Percentiles rank a stretch among this genome's conserved stretches.
These are phyloP conservation scores for Tetracladium setigerum DNA, from an alignment of 495 filamentous ascomycete genomes.

Conservation along the genomic window DNA sequence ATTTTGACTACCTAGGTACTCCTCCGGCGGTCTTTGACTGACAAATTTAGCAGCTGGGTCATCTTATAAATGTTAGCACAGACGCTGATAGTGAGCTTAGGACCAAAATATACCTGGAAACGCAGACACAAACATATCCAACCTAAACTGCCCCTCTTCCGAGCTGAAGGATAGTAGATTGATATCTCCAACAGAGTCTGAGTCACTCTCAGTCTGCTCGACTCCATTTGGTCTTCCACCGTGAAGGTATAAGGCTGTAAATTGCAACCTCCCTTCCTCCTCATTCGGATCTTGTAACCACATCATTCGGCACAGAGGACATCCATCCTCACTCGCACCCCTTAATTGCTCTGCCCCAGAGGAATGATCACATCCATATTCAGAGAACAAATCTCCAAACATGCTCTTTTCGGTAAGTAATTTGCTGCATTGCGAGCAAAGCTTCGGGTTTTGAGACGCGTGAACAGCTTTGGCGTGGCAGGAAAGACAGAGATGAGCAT, in stretches of 20 bases:
- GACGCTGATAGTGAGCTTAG: neutral
- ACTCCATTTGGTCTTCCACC: neutral
- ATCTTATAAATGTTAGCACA: neutral
- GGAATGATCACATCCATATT: neutral
- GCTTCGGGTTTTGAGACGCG: neutral
- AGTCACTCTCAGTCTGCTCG: neutral
- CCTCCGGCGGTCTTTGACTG: neutral
- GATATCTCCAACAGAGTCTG: neutral
- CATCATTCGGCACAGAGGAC: slow-evolving; percentile 6
- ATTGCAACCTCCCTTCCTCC: neutral
- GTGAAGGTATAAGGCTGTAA: neutral
- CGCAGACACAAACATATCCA: slow-evolving; percentile 2
- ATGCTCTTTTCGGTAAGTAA: neutral
- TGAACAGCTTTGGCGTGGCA: neutral
- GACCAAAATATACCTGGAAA: neutral
- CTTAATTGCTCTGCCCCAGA: neutral
- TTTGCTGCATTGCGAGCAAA: neutral
- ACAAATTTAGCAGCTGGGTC: slow-evolving; percentile 6
- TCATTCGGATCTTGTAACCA: slow-evolving; percentile 9
- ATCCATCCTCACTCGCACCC: neutral
- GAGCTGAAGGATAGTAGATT: slow-evolving; percentile 1
- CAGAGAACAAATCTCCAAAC: neutral
- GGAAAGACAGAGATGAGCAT: neutral
- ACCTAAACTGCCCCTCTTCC: neutral
- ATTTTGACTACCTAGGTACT: neutral